Conservation (phyloP, 2,329 filamentous ascomycete genomes). For the Alternaria ventricosa region DNA sequence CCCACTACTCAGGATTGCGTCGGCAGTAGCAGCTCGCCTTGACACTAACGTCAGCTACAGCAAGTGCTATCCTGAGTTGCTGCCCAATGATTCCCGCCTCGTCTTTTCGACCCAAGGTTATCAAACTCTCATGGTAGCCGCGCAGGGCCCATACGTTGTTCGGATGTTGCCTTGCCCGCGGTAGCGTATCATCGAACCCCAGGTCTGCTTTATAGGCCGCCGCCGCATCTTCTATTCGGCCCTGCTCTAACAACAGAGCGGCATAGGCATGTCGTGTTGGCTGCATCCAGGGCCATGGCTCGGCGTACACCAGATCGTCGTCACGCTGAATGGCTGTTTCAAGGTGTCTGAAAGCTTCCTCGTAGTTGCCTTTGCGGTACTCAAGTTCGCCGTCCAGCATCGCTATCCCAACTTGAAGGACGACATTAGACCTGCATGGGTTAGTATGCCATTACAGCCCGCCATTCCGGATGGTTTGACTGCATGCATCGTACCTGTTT, state of each 20-base stretch:
- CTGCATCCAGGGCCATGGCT: slow-evolving; percentile 84
- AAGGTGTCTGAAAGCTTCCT: slow-evolving; percentile 66
- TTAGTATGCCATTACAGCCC: background rate
- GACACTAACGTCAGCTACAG: slow-evolving; percentile 66
- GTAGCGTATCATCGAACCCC: slow-evolving; percentile 59
- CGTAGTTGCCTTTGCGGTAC: slow-evolving; percentile 68
- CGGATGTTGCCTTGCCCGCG: slow-evolving; percentile 69
- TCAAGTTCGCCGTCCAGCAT: slow-evolving; percentile 79
- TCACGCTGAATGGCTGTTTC: slow-evolving; percentile 65
- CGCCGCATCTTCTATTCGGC: slow-evolving; percentile 49
- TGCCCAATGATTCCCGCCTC: slow-evolving; percentile 58
- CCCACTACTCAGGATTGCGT: slow-evolving; percentile 4
- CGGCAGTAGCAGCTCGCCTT: slow-evolving; percentile 65
- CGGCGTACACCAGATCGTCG: slow-evolving; percentile 71
- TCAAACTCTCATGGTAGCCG: slow-evolving; percentile 74
- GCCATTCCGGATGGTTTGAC: background rate
- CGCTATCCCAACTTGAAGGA: slow-evolving; percentile 64
- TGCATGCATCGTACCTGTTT: slow-evolving; percentile 54
- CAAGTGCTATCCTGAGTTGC: slow-evolving; percentile 60
- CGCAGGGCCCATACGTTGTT: slow-evolving; percentile 79
- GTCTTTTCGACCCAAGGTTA: slow-evolving; percentile 57
- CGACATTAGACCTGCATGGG: slow-evolving; percentile 58
- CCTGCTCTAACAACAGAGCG: slow-evolving; percentile 72
- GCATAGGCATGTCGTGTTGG: slow-evolving; percentile 74
- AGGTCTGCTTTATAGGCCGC: slow-evolving; percentile 50